These are phyloP conservation scores for Phialophora expanda DNA, from an alignment of 2,329 filamentous ascomycete genomes.

Conservation along the genomic window DNA sequence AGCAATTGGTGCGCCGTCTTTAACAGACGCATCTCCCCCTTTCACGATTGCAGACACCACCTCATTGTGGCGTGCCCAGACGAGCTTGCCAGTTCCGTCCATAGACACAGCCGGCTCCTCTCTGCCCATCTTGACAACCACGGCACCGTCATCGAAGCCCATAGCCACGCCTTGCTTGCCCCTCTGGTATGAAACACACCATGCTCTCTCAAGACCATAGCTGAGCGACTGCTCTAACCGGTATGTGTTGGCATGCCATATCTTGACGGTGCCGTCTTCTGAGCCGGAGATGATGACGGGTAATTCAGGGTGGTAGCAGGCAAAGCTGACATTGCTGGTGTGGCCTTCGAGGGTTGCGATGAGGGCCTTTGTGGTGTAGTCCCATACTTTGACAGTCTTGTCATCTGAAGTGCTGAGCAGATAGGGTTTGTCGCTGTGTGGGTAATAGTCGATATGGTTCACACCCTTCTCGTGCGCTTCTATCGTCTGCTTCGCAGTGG, in stretches of 20 bases:
- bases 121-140: constrained; percentile 95
- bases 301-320: constrained; percentile 95
- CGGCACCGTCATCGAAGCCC: constrained; percentile 96
- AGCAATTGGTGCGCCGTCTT: constrained; percentile 85
- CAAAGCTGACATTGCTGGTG: constrained; percentile 97
- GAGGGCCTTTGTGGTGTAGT: constrained; percentile 96
- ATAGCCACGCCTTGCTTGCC: constrained; percentile 93
- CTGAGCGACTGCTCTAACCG: constrained; percentile 93
- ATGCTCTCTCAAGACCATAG: constrained; percentile 93
- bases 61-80: constrained; percentile 95
- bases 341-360: constrained; percentile 97
- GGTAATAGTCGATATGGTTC: constrained; percentile 92
- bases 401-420: constrained; percentile 96
- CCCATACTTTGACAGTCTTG: constrained; percentile 96
- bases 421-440: constrained; percentile 74
- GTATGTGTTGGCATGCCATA: constrained; percentile 99
- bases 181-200: constrained; percentile 96
- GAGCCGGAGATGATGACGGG: constrained; percentile 97
- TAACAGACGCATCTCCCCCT: constrained; percentile 78
- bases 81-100: constrained; percentile 93
- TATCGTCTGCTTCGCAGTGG: constrained; percentile 93
- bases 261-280: constrained; percentile 95
- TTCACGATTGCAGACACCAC: constrained; percentile 96
- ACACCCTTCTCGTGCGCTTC: constrained; percentile 98
- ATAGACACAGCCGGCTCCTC: constrained; percentile 98